phyloP scores from a whole-genome alignment of 2,329 filamentous ascomycete genomes.

The Neonectria sp. region DNA sequence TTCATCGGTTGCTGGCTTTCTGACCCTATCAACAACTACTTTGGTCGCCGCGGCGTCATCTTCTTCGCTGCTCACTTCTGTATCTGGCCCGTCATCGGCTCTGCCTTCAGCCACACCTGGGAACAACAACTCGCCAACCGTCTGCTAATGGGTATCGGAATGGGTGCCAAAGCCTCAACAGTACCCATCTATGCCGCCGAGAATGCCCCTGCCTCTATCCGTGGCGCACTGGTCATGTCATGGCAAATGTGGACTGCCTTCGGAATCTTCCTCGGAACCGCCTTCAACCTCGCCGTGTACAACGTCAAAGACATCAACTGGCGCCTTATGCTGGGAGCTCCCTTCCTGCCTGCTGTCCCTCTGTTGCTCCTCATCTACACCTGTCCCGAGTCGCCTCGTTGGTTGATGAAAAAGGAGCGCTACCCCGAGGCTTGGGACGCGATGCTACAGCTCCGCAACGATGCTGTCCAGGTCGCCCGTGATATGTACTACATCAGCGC shows the following conservation, averaged over 20 bases:
- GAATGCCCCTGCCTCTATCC: slow-evolving; percentile 76
- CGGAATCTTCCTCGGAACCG: slow-evolving; percentile 62
- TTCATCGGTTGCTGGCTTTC: slow-evolving; percentile 74
- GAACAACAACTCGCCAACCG: slow-evolving; percentile 76
- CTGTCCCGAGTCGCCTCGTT: slow-evolving; percentile 76
- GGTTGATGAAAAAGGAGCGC: slow-evolving; percentile 75
- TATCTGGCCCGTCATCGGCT: slow-evolving; percentile 74
- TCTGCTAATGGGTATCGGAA: slow-evolving; percentile 78
- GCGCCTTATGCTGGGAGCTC: slow-evolving; percentile 69
- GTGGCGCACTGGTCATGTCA: slow-evolving; percentile 85
- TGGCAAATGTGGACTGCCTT: slow-evolving; percentile 81
- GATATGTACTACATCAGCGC: slow-evolving; percentile 71
- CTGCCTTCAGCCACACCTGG: slow-evolving; percentile 77
- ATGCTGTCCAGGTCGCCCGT: slow-evolving; percentile 70
- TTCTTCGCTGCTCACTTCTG: slow-evolving; percentile 83
- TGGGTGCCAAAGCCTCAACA: slow-evolving; percentile 75
- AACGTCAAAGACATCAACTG: slow-evolving; percentile 50
- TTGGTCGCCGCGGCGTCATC: slow-evolving; percentile 70
- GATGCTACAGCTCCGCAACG: slow-evolving; percentile 65
- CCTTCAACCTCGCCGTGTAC: slow-evolving; percentile 53
- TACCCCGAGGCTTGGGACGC: slow-evolving; percentile 73
- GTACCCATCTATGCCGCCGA: slow-evolving; percentile 84
- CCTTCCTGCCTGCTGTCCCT: slow-evolving; percentile 72
- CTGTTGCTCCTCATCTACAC: slow-evolving; percentile 69
- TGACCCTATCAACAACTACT: slow-evolving; percentile 70